Evolutionary conservation across 495 filamentous ascomycete genomes (phyloP), one percentile per base, ranked within the genome.

Genomic region (Talaromyces liani): DNA sequence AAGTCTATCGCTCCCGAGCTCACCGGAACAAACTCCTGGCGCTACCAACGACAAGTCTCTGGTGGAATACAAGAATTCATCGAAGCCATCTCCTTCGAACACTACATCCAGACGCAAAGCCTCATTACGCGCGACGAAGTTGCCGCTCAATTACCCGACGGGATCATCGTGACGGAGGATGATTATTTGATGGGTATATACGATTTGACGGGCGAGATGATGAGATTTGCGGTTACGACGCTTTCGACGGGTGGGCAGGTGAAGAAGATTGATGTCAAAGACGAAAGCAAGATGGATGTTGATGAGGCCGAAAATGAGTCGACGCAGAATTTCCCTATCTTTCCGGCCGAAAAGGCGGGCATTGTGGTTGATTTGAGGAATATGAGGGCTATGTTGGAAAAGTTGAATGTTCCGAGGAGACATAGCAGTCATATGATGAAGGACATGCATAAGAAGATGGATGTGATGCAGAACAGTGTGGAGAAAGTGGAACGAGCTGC

Each of bases 101-200:
- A 97, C 76, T 98, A 98, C 75, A 84, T 98, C 10, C 77, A 83
- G 47, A 85, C 82, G 1, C 91, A 96, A 67, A 86, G 73, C 0
- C 79, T 98, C 20, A 85, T 98, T 60, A 82, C 86, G 0, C 79
- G 83, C 22, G 73, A 80, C 0, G 83, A 89, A 63, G 85, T 90
- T 0, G 69, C 74, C 27, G 70, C 69, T 0, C 68, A 75, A 2
- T 69, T 95, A 4, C 81, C 82, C 0, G 70, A 69, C 0, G 78
- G 78, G 7, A 78, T 97, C 47, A 68, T 91, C n/a, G 67, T 82
- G 22, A 90, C 90, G 4, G 81, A 85, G 27, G 87, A 93, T 8
- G 94, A 98, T 72, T 98, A 96, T 70, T 68, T 97, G 27, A 88
- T 95, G 64, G 94, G 95, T 5, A 76, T 98, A 7, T 97, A 96